A percentile compares a stretch with the other conserved stretches of the same genome.
Evolutionary conservation across 73 alveolate species (phyloP).

Genomic region (Durusdinium trenchii): DNA sequence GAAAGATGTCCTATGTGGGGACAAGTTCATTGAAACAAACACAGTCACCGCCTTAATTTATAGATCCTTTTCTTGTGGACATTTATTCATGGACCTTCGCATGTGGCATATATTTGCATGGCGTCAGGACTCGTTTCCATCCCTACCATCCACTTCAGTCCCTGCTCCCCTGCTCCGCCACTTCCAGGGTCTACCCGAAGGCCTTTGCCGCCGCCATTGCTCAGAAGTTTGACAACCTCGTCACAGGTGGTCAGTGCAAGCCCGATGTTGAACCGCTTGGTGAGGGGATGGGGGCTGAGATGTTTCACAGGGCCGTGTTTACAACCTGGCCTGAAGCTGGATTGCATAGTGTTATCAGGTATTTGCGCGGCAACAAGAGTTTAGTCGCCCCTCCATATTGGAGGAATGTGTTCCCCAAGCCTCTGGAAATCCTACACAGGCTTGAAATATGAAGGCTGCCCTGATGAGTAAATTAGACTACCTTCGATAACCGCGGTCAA

Average conservation of each 20-base stretch:
- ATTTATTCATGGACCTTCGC: background rate
- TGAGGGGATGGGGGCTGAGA: background rate
- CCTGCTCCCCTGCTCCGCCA: background rate
- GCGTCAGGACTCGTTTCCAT: too few relatives aligned
- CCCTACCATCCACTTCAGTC: too few relatives aligned
- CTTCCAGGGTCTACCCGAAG: conserved; percentile 4
- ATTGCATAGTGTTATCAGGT: background rate
- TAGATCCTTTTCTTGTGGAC: background rate
- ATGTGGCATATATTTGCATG: too few relatives aligned
- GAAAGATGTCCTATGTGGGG: background rate
- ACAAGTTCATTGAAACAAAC: background rate
- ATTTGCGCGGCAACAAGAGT: background rate
- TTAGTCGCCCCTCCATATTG: background rate
- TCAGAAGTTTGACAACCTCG: background rate
- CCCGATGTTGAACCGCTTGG: background rate
- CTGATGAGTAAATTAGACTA: too few relatives aligned
- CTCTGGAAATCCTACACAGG: background rate
- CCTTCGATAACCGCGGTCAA: too few relatives aligned
- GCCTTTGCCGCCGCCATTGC: background rate
- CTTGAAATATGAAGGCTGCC: too few relatives aligned
- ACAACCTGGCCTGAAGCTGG: background rate
- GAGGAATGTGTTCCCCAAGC: background rate
- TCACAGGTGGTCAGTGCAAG: background rate
- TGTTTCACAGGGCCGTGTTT: background rate
- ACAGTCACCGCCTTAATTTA: background rate